Base-by-base conservation (phyloP, 2,329 filamentous ascomycete species). In the Penicillium paneum region DNA sequence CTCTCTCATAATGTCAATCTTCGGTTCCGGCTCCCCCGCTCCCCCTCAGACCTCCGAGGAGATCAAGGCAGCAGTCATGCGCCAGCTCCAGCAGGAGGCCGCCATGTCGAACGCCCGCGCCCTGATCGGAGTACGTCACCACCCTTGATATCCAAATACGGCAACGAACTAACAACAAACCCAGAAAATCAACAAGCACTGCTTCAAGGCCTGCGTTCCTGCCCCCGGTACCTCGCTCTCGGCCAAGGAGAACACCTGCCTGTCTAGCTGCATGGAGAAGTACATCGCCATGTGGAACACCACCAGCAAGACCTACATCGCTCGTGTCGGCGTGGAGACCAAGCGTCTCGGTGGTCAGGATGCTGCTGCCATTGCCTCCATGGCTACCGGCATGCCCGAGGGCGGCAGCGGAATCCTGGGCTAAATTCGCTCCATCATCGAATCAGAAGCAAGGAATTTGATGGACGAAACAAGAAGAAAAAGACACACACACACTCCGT, bases 221-320 rank as follows among this genome's bases (percentile, higher is more conserved):
- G 85, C 87, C 67, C 73, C 89, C 50, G 86, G 87, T 54, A 72
- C 79, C 46, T 84, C 83, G 50, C 76, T 92, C 52, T 86, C 85
- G 46, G 83, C 80, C 73, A 74, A 81, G 74, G 89, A 93, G 72
- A 79, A 84, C 68, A 79, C 82, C 21, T 93, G 89, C 77, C 81
- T 89, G 68, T 89, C 82, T 19, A 79, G 82, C 57, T 93, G 89
- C 78, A 89, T 91, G 84, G 88, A 92, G 67, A 92, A 92, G 75
- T 93, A 92, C 79, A 90, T 92, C 80, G 77, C 81, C 31, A 82
- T 88, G 11, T 93, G 89, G 89, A 91, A 91, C 76, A 77, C 82
- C 59, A 85, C 90, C 67, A 88, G 86, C 76, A 74, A 79, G 44
- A 80, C 85, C 38, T 91, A 90, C 71, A 83, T 90, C 67, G 74